Evolutionary conservation across 2,329 filamentous ascomycete species (phyloP).

Genomic region (Pseudogymnoascus sp.): DNA sequence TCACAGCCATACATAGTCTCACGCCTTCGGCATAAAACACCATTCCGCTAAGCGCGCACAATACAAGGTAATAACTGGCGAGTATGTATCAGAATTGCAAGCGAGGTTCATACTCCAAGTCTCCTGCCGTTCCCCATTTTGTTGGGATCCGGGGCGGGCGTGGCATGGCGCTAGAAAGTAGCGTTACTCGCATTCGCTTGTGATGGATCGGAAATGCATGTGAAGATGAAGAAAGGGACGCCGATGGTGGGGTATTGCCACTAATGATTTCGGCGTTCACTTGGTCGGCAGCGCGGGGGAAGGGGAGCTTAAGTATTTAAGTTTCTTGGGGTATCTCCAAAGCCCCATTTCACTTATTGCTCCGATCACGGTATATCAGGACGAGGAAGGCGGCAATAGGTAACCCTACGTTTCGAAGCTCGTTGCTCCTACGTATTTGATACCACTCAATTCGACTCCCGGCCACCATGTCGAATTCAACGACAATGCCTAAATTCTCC

Average conservation of each 20-base stretch:
- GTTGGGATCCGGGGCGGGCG: background rate
- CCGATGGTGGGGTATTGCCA: slow-evolving; percentile 4
- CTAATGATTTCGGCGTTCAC: background rate
- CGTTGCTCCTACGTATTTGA: background rate
- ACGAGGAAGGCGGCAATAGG: background rate
- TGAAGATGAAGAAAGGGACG: background rate
- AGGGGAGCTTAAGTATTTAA: background rate
- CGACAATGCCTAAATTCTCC: background rate
- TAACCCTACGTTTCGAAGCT: background rate
- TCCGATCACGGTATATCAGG: background rate
- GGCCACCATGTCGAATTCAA: slow-evolving; percentile 7
- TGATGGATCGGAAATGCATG: background rate
- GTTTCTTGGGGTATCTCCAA: background rate
- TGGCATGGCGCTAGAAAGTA: background rate
- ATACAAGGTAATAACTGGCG: background rate
- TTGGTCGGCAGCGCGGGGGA: background rate
- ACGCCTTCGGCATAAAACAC: background rate
- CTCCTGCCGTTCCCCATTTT: background rate
- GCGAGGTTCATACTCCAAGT: background rate
- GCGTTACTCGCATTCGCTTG: background rate
- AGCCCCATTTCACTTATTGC: background rate
- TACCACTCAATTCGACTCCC: background rate
- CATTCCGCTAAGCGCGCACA: background rate
- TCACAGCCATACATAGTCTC: background rate
- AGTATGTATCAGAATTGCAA: background rate